Evolutionary conservation across 371 early-diverging fungal species (phyloP).

Genomic region (Lichtheimia corymbifera): DNA sequence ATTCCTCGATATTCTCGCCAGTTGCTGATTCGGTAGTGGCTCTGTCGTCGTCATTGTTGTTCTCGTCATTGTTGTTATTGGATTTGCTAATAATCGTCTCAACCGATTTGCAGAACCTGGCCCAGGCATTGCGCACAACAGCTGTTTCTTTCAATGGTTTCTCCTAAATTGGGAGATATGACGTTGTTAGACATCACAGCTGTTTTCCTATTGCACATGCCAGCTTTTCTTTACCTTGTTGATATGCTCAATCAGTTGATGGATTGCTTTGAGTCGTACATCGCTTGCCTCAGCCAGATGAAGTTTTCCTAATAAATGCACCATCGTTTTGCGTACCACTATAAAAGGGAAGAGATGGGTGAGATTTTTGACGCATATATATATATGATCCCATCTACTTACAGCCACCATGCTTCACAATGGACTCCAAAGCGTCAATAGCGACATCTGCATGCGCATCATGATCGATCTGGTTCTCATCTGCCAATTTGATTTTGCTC

Average conservation of each 20-base stretch:
- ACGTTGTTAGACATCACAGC: not conserved
- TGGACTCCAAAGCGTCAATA: slow-evolving; percentile 36
- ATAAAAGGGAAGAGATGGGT: not conserved
- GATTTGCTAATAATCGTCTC: not conserved
- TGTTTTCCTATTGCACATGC: not conserved
- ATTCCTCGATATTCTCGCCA: too few relatives aligned
- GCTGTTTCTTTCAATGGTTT: slow-evolving; percentile 28
- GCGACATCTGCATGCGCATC: slow-evolving; percentile 45
- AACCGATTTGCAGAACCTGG: slow-evolving; percentile 26
- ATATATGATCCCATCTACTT: not conserved
- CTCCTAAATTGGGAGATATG: slow-evolving; percentile 14
- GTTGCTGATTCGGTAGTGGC: too few relatives aligned
- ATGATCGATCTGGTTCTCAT: slow-evolving; percentile 21
- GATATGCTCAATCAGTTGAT: slow-evolving; percentile 23
- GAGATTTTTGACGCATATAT: not conserved
- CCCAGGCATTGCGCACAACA: slow-evolving; percentile 26
- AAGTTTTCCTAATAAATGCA: slow-evolving; percentile 36
- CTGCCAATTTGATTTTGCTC: slow-evolving; percentile 9
- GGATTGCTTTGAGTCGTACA: slow-evolving; percentile 27
- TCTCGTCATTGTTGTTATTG: too few relatives aligned
- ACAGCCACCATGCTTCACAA: slow-evolving; percentile 24
- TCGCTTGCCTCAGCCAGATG: slow-evolving; percentile 32
- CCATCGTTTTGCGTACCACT: slow-evolving; percentile 41
- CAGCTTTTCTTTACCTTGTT: slow-evolving; percentile 25
- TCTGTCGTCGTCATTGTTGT: too few relatives aligned